Conservation (phyloP, 2,329 filamentous ascomycete species). For the Aureobasidium zeae region DNA sequence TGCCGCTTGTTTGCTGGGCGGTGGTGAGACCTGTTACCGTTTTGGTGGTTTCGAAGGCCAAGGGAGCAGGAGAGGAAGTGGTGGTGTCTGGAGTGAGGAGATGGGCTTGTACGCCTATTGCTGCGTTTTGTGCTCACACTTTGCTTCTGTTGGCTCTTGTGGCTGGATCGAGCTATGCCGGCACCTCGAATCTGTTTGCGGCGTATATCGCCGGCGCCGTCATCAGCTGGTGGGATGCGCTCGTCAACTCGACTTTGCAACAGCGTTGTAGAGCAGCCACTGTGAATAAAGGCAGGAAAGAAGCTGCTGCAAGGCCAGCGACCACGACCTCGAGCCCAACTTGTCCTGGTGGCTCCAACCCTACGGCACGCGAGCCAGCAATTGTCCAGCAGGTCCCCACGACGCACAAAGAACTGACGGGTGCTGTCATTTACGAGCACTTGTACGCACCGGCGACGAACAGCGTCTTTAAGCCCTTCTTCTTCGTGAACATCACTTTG, state of each 20-base stretch:
- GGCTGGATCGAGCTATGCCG: conserved; percentile 47
- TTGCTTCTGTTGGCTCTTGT: conserved; percentile 43
- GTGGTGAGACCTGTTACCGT: conserved; percentile 36
- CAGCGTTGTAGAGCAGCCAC: neutral
- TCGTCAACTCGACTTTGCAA: conserved; percentile 16
- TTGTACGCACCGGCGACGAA: conserved; percentile 40
- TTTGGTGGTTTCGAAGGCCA: neutral
- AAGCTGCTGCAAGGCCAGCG: neutral
- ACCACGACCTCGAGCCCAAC: too few species aligned
- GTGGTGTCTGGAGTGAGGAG: neutral
- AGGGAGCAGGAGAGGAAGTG: too few species aligned
- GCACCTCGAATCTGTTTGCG: conserved; percentile 53
- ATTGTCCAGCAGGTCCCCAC: neutral
- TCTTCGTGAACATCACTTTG: conserved; percentile 44
- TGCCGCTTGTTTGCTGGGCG: conserved; percentile 42
- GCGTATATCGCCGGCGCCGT: conserved; percentile 50
- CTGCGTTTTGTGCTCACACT: conserved; percentile 35
- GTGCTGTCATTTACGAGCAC: conserved; percentile 32
- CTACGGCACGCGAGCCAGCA: neutral
- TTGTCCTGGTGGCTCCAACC: neutral
- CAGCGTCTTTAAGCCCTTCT: conserved; percentile 55
- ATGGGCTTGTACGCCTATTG: neutral
- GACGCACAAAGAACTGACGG: neutral
- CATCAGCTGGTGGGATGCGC: conserved; percentile 51
- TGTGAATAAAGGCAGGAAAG: neutral